These are phyloP conservation scores for Physaria fendleri DNA, from an alignment of 345 rosid species.

Conservation along the genomic window DNA sequence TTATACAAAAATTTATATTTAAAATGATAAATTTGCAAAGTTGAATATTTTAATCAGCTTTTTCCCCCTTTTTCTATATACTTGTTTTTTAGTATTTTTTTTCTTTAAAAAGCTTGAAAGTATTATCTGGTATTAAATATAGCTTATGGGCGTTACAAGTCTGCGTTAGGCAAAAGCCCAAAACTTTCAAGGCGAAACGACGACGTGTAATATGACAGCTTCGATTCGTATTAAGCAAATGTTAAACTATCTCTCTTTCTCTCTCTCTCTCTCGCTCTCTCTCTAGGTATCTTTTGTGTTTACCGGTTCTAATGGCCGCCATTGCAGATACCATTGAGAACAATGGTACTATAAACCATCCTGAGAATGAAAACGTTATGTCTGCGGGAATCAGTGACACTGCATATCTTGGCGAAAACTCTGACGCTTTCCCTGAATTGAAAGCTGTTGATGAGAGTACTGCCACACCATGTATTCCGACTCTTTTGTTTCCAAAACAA, in stretches of 20 bases:
- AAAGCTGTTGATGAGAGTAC: no score
- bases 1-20: no score
- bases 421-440: slow-evolving; percentile 7
- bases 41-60: no score
- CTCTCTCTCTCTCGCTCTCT: not conserved
- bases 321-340: slow-evolving; percentile 22
- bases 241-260: slow-evolving; percentile 7
- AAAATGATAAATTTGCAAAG: no score
- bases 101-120: no score
- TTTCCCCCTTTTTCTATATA: no score
- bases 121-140: no score
- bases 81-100: no score
- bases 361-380: not conserved
- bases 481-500: no score
- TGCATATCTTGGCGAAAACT: slow-evolving; percentile 1
- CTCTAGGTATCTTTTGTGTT: no score
- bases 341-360: slow-evolving; percentile 8
- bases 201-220: not conserved
- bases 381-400: not conserved
- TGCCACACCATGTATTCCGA: no score
- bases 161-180: not conserved
- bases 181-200: not conserved
- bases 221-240: not conserved
- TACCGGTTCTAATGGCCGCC: slow-evolving; percentile 27
- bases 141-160: no score